A percentile compares a stretch with the other conserved stretches of the same genome.
Evolutionary conservation across 305 asterid species (phyloP).

Genomic region (Fraxinus baroniana): DNA sequence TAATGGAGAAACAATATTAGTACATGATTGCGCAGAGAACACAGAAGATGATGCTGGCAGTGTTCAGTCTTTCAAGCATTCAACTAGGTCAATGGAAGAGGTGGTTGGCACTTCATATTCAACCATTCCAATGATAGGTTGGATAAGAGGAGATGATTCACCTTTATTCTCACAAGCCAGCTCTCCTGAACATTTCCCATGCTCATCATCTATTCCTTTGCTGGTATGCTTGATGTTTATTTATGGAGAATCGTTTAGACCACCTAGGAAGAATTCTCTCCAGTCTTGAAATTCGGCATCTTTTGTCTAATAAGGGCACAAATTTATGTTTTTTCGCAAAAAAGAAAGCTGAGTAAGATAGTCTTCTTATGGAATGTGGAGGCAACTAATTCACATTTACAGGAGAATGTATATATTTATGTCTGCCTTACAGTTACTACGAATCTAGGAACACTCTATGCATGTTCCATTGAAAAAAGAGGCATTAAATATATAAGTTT

Average conservation of each 20-base stretch:
- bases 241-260: conserved; percentile 18
- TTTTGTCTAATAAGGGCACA: background rate
- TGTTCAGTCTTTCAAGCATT: conserved; percentile 31
- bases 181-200: conserved; percentile 31
- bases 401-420: background rate
- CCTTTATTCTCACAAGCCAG: conserved; percentile 28
- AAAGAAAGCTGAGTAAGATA: background rate
- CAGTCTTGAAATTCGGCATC: conserved; percentile 2
- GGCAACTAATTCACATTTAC: background rate
- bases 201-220: conserved; percentile 42
- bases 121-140: conserved; percentile 25
- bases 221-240: conserved; percentile 46
- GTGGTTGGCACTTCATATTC: conserved; percentile 27
- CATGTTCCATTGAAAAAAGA: background rate
- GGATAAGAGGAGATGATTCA: conserved; percentile 40
- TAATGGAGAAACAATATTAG: conserved; percentile 31
- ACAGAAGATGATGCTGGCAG: conserved; percentile 35
- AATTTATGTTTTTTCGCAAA: background rate
- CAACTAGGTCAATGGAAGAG: conserved; percentile 31
- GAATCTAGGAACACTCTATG: background rate
- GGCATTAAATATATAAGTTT: background rate
- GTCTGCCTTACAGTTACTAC: conserved; percentile 5
- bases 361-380: conserved; percentile 5
- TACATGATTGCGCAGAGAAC: conserved; percentile 35
- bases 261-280: conserved; percentile 1